phyloP scores from a whole-genome alignment of 306 rosid species.

The Arachis stenosperma region DNA sequence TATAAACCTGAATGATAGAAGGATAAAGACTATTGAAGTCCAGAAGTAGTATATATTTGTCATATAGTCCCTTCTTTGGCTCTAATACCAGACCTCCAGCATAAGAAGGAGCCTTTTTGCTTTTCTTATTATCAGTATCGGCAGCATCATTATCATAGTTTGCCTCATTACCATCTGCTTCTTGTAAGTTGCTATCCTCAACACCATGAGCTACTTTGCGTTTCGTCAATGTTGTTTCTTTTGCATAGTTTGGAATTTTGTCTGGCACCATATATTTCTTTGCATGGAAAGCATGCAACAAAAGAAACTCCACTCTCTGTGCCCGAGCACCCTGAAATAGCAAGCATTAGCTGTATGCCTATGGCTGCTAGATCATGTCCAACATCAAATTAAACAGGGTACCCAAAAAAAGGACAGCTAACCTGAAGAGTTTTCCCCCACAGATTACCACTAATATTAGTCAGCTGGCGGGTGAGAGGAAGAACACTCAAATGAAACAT shows the following conservation, averaged over 20 bases:
- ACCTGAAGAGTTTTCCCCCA: constrained; percentile 99
- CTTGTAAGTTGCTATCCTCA: constrained; percentile 57
- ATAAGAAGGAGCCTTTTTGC: constrained; percentile 81
- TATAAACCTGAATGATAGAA: constrained; percentile 92
- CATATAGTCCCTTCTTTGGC: constrained; percentile 96
- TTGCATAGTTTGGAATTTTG: constrained; percentile 61
- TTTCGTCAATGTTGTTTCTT: constrained; percentile 65
- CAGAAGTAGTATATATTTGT: constrained; percentile 85
- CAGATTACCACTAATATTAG: constrained; percentile 92
- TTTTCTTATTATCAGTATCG: constrained; percentile 62
- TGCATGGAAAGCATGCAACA: constrained; percentile 95
- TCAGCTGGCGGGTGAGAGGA: constrained; percentile 96
- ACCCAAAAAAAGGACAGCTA: constrained; percentile 38
- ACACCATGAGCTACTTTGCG: constrained; percentile 54
- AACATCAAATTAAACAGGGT: constrained; percentile 32
- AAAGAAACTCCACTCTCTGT: constrained; percentile 93
- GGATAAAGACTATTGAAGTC: constrained; percentile 99
- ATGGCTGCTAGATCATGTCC: constrained; percentile 13
- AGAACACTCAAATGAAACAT: constrained; percentile 97
- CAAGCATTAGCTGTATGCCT: constrained; percentile 30
- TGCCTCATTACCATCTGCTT: constrained; percentile 55
- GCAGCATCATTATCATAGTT: constrained; percentile 58
- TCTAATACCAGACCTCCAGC: constrained; percentile 98
- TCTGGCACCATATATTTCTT: constrained; percentile 89
- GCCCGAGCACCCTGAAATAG: constrained; percentile 94